Percentiles rank a stretch among this genome's conserved stretches.
Evolutionary conservation across 768 basidiomycete genomes (phyloP).

Genomic region (Boletus edulis): DNA sequence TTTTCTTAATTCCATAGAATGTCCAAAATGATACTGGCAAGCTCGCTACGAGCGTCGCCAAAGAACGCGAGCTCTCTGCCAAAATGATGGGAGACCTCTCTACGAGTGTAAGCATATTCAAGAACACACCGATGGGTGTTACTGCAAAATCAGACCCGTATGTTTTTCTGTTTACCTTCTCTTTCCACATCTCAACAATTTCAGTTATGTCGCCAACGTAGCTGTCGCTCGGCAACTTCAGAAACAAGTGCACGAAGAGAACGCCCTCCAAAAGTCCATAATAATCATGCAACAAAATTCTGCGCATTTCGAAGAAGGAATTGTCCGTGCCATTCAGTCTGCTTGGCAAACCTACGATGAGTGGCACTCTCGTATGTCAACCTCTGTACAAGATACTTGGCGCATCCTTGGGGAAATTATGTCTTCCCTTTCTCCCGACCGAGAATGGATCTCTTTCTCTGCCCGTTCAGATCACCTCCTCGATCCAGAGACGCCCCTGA

Average conservation of each 20-base stretch:
- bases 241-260: conserved; percentile 96
- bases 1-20: conserved; percentile 46
- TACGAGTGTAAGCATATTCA: conserved; percentile 83
- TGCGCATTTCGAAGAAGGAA: conserved; percentile 95
- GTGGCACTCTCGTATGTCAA: conserved; percentile 81
- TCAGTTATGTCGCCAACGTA: conserved; percentile 65
- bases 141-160: conserved; percentile 43
- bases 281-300: conserved; percentile 98
- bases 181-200: not conserved
- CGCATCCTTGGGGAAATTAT: conserved; percentile 67
- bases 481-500: conserved; percentile 93
- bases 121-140: conserved; percentile 91
- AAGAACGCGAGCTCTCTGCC: conserved; percentile 83
- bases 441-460: conserved; percentile 95
- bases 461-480: conserved; percentile 92
- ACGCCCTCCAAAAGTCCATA: conserved; percentile 94
- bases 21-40: conserved; percentile 96
- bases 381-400: conserved; percentile 74
- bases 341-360: conserved; percentile 98
- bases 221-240: conserved; percentile 77
- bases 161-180: not conserved
- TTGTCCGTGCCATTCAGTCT: conserved; percentile 92
- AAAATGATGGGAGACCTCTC: conserved; percentile 85
- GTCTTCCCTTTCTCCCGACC: conserved; percentile 76
- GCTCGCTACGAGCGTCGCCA: conserved; percentile 86